These are phyloP conservation scores for Tetradesmus lagerheimii DNA, from an alignment of 139 green algal species.

Conservation along the genomic window DNA sequence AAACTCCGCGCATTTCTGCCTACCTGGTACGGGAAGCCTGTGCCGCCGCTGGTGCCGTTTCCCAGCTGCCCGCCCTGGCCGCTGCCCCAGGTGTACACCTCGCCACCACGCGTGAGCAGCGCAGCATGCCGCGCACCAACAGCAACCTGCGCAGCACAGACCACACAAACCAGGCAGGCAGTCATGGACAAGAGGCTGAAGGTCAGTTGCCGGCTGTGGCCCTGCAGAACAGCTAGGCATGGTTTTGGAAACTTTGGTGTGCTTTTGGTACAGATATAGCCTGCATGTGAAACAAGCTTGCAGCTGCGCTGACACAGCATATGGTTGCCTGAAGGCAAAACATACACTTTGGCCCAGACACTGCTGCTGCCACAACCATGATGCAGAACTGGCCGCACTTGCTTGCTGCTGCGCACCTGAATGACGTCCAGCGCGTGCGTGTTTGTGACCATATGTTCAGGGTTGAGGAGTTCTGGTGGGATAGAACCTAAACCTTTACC, in stretches of 20 bases:
- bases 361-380: too few relatives aligned
- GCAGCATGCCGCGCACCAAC: conserved; percentile 80
- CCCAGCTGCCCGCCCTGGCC: conserved; percentile 88
- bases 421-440: conserved; percentile 67
- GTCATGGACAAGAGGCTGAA: too few relatives aligned
- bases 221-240: too few relatives aligned
- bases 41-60: conserved; percentile 54
- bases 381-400: too few relatives aligned
- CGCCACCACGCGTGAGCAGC: conserved; percentile 69
- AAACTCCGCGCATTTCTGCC: too few relatives aligned
- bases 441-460: conserved; percentile 67
- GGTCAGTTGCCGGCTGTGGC: too few relatives aligned
- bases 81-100: conserved; percentile 85
- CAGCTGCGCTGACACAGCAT: background rate
- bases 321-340: background rate
- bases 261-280: background rate
- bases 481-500: too few relatives aligned
- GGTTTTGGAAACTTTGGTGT: too few relatives aligned
- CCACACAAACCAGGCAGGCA: background rate
- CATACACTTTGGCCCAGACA: too few relatives aligned
- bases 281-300: background rate
- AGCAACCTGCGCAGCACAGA: conserved; percentile 56
- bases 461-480: too few relatives aligned
- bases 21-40: conserved; percentile 35
- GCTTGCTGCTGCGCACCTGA: conserved; percentile 36